Evolutionary conservation across 345 rosid species (phyloP), one percentile per base, ranked within the genome.

Genomic region (Ceriops zippeliana): DNA sequence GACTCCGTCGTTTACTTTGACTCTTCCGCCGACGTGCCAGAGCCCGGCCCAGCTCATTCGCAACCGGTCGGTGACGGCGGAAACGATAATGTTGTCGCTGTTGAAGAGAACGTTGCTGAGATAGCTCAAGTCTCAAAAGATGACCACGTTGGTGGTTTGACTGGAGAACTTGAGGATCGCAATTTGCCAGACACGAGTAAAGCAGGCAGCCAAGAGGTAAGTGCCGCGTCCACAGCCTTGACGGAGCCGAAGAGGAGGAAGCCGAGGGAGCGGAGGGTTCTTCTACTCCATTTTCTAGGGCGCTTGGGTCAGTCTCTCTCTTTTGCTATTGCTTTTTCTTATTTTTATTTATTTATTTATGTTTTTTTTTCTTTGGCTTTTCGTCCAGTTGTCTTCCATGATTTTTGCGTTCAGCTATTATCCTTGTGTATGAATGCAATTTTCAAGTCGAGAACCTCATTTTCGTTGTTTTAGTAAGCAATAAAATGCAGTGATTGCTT

Each of bases 181-280:
- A 62, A 70, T 67, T 64, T 62, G 76, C 75, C 24, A 20, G 66
- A 72, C n/a, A 76, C 22, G 53, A 58, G 49, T 30, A 51, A 66
- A 73, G 69, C 59, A 17, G 74, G 66, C 52, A 78, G 51, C 19
- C 81, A 46, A 34, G 78, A 9, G 58, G n/a, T 54, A 6, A 51
- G 71, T 4, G 67, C 69, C 10, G 58, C 79, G 58, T 17, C 38
- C 59, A 34, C 76, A 37, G 24, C 53, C 22, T 74, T 21, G 58
- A 64, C 73, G 52, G 67, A 75, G 64, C 65, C 76, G 75, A 84
- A 86, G 84, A 87, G 92, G 82, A 79, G 98, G 71, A 89, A 68
- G 76, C 96, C 83, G 3, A 88, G 98, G 86, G 99, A 90, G 73
- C 73, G 90, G 79, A 88, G 85, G 72, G 97, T 90, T 81, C 99